Conservation (phyloP, 2,329 filamentous ascomycete genomes). For the Ampelomyces quisqualis region DNA sequence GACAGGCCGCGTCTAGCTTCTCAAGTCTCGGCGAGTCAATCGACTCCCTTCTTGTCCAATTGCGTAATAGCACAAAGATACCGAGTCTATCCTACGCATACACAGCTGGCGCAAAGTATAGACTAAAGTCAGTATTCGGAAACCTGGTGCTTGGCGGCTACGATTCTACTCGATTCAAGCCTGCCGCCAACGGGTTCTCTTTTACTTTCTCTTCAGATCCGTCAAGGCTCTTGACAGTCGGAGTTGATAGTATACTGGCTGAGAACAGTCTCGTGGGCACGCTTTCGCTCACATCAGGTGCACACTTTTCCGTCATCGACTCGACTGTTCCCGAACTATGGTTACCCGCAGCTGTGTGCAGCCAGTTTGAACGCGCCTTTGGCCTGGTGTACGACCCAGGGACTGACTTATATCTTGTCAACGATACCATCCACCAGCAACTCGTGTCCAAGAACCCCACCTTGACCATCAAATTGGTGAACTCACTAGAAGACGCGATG, state of each 20-base stretch:
- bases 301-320: constrained; percentile 44
- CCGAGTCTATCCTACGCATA: constrained; percentile 41
- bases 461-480: constrained; percentile 42
- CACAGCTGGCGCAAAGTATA: constrained; percentile 41
- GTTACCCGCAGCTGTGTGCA: constrained; percentile 45
- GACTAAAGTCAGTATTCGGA: constrained; percentile 35
- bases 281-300: constrained; percentile 31
- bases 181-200: constrained; percentile 31
- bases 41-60: constrained; percentile 29
- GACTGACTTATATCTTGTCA: constrained; percentile 44
- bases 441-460: constrained; percentile 36
- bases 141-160: constrained; percentile 47
- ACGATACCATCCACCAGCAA: constrained; percentile 40
- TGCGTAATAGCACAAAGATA: constrained; percentile 33
- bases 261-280: constrained; percentile 39
- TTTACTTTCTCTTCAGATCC: constrained; percentile 38
- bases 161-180: constrained; percentile 42
- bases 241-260: constrained; percentile 36
- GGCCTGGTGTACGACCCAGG: constrained; percentile 42
- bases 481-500: constrained; percentile 33
- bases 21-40: constrained; percentile 29
- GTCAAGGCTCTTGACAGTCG: constrained; percentile 36
- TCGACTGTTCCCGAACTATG: constrained; percentile 46
- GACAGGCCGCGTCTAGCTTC: constrained; percentile 33
- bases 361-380: constrained; percentile 44